phyloP scores from a whole-genome alignment of 768 basidiomycete species.

The Russula sp. region DNA sequence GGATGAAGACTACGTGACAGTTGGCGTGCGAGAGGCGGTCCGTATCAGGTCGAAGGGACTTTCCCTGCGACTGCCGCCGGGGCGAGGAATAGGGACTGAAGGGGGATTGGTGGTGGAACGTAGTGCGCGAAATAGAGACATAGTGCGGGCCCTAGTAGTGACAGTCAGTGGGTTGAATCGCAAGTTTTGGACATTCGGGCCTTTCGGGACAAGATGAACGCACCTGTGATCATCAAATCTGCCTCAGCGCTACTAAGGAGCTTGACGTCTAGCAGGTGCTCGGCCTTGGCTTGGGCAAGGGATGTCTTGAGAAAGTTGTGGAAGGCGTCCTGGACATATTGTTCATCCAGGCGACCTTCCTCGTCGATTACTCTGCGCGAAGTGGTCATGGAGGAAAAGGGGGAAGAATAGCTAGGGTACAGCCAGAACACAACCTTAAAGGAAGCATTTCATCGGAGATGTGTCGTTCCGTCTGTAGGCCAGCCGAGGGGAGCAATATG shows the following conservation, averaged over 20 bases:
- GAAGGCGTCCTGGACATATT: slow-evolving; percentile 71
- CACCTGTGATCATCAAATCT: slow-evolving; percentile 85
- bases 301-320: slow-evolving; percentile 81
- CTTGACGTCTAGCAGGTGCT: slow-evolving; percentile 68
- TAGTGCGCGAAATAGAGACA: slow-evolving; percentile 85
- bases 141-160: slow-evolving; percentile 55
- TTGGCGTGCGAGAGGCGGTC: slow-evolving; percentile 45
- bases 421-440: too few species aligned
- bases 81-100: slow-evolving; percentile 72
- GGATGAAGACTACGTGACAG: slow-evolving; percentile 44
- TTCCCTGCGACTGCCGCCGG: neutral
- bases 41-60: slow-evolving; percentile 42
- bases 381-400: slow-evolving; percentile 3
- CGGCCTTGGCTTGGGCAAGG: slow-evolving; percentile 68
- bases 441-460: too few species aligned
- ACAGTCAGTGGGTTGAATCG: neutral
- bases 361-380: slow-evolving; percentile 30
- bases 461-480: too few species aligned
- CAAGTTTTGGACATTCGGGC: neutral
- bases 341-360: slow-evolving; percentile 52
- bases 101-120: slow-evolving; percentile 73
- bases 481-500: too few species aligned
- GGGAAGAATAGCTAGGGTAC: neutral
- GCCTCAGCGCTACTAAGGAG: slow-evolving; percentile 73
- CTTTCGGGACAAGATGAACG: slow-evolving; percentile 28